phyloP scores from a whole-genome alignment of 306 rosid species.

The Abrus precatorius region DNA sequence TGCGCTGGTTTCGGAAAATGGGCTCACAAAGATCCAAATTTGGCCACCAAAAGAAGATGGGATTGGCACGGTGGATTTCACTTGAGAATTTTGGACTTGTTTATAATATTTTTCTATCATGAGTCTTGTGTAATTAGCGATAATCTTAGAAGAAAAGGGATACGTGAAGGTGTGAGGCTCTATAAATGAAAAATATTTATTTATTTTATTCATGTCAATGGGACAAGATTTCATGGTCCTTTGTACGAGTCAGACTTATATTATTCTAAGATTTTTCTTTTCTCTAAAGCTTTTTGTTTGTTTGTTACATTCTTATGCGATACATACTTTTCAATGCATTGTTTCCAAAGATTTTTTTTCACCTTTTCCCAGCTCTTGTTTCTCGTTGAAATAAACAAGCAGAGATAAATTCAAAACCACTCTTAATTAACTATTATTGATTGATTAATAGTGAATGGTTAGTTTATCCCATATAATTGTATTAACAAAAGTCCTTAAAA shows the following conservation, averaged over 20 bases:
- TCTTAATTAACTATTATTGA: too few relatives aligned
- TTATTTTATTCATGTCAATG: background rate
- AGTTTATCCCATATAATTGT: too few relatives aligned
- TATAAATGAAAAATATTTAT: background rate
- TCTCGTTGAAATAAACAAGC: too few relatives aligned
- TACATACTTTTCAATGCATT: too few relatives aligned
- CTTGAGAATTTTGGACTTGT: constrained; percentile 48
- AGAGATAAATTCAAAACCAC: too few relatives aligned
- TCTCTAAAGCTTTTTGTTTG: too few relatives aligned
- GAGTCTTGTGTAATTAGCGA: background rate
- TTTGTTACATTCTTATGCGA: too few relatives aligned
- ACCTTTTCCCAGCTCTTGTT: too few relatives aligned
- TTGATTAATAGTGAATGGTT: too few relatives aligned
- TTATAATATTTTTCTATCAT: constrained; percentile 8
- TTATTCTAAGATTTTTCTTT: constrained; percentile 5
- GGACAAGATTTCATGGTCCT: background rate
- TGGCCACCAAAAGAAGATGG: constrained; percentile 56
- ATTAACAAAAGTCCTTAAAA: too few relatives aligned
- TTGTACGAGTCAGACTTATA: background rate
- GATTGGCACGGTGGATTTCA: constrained; percentile 57
- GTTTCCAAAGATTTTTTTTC: too few relatives aligned
- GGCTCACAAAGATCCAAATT: constrained; percentile 66
- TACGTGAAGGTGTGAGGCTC: background rate
- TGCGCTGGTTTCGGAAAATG: constrained; percentile 56
- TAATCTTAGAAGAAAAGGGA: background rate